Evolutionary conservation across 441 rosid species (phyloP), one percentile per base, ranked within the genome.

Genomic region (Cnidoscolus chayamansa): DNA sequence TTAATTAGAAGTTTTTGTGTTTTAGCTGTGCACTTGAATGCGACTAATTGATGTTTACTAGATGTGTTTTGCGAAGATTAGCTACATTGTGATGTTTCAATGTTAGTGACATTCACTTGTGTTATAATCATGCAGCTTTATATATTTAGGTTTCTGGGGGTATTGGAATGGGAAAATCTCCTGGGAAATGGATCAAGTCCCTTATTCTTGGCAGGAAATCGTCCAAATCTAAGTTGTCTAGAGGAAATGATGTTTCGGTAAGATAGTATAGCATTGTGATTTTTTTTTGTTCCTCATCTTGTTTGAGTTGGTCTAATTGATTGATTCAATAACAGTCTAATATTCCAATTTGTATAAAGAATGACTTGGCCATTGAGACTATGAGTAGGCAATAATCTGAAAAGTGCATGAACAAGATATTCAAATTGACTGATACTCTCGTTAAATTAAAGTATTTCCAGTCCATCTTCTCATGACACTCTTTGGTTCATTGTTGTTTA

Each of bases 191-290:
- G 97, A 79, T 94, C 77, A 94, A 86, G 90, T 81, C 83, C 35
- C 71, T 94, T 54, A 78, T 88, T 56, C 87, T 80, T 48, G 89
- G 92, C 65, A 94, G 88, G 90, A 90, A 86, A 69, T 86, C 94
- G 63, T 86, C 95, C 0, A 94, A 87, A 69, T 88, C 93, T 57
- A 87, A 76, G 73, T 74, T 87, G 74, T 85, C 90, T 31, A 86
- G 89, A 75, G 86, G 77, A 76, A 81, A 58, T 65, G 67, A 64
- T 63, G 15, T 58, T 68, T 57, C 25, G 67, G 76, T 73, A 69
- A 73, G 68, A 17, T 48, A 25, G 48, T 37, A 2, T 25, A 8
- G 19, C 25, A 48, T 50, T 55, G 19, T 25, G n/a, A 17, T 76
- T 71, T 8, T 54, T 72, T 57, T 17, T 7, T 62, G n/a, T 40